Conservation (phyloP, 176 grass and related monocot genomes). For the Avena atlantica region DNA sequence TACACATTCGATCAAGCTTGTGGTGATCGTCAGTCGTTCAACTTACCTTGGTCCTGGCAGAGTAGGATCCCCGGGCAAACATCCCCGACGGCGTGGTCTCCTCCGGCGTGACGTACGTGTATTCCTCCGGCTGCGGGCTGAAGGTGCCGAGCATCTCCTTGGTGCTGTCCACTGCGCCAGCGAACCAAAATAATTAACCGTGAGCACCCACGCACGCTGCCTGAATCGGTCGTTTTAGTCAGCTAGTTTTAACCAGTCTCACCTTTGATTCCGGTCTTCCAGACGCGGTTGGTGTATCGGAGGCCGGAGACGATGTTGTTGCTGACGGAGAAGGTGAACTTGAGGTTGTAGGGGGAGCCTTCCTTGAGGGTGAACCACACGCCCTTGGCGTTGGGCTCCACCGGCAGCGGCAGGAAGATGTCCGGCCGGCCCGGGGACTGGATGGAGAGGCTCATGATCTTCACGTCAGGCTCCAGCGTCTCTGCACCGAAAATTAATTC, state of each 20-base stretch:
- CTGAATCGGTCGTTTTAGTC: background rate
- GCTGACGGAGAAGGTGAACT: conserved; percentile 90
- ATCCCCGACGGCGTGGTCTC: conserved; percentile 88
- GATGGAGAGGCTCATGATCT: conserved; percentile 89
- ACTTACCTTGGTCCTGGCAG: conserved; percentile 85
- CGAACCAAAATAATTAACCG: background rate
- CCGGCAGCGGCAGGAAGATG: conserved; percentile 77
- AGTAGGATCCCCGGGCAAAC: conserved; percentile 88
- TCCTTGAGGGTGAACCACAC: conserved; percentile 96
- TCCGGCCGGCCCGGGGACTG: conserved; percentile 70
- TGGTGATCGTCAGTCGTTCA: background rate
- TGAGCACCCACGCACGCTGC: too few species aligned
- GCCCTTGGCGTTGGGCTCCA: conserved; percentile 70
- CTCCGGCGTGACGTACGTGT: conserved; percentile 85
- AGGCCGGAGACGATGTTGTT: conserved; percentile 98
- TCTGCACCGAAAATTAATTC: conserved; percentile 38
- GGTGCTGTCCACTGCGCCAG: conserved; percentile 66
- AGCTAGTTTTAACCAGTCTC: background rate
- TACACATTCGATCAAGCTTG: background rate
- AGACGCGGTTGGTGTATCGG: conserved; percentile 92
- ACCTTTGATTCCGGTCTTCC: conserved; percentile 95
- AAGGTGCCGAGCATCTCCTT: conserved; percentile 98
- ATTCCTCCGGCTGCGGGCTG: conserved; percentile 87
- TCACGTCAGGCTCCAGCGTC: conserved; percentile 84
- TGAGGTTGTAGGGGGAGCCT: conserved; percentile 83